Evolutionary conservation across 1,284 basidiomycete species (phyloP).

Genomic region (Naganishia liquefaciens): DNA sequence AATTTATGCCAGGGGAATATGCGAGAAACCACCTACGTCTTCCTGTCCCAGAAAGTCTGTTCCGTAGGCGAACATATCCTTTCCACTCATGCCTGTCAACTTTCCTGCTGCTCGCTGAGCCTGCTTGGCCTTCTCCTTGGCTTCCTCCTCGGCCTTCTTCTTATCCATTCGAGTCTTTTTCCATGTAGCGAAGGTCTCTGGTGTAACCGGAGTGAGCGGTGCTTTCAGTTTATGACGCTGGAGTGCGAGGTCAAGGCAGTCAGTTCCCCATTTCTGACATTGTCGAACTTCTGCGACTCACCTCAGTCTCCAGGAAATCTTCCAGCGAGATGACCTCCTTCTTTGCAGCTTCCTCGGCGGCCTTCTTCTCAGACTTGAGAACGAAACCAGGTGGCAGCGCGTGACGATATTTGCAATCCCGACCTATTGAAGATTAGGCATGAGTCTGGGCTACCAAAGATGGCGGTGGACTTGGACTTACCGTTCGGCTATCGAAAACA

Average conservation of each 20-base stretch:
- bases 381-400: conserved; percentile 94
- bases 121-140: conserved; percentile 79
- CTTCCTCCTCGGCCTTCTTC: conserved; percentile 84
- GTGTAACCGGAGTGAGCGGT: conserved; percentile 94
- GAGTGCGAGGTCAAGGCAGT: conserved; percentile 1
- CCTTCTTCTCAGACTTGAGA: conserved; percentile 86
- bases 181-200: conserved; percentile 89
- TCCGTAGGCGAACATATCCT: conserved; percentile 97
- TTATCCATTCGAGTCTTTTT: conserved; percentile 90
- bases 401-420: conserved; percentile 91
- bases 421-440: conserved; percentile 50
- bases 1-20: background rate
- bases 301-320: conserved; percentile 97
- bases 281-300: conserved; percentile 54
- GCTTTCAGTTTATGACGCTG: conserved; percentile 90
- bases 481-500: conserved; percentile 46
- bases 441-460: background rate
- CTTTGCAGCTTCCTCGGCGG: conserved; percentile 78
- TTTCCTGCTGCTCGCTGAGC: conserved; percentile 84
- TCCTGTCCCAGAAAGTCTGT: conserved; percentile 93
- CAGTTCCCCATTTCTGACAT: too few relatives aligned
- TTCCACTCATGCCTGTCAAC: conserved; percentile 87
- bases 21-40: conserved; percentile 56
- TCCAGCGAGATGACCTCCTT: conserved; percentile 88
- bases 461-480: conserved; percentile 1